phyloP scores from a whole-genome alignment of 2,329 filamentous ascomycete species.

The Scedosporium dehoogii region DNA sequence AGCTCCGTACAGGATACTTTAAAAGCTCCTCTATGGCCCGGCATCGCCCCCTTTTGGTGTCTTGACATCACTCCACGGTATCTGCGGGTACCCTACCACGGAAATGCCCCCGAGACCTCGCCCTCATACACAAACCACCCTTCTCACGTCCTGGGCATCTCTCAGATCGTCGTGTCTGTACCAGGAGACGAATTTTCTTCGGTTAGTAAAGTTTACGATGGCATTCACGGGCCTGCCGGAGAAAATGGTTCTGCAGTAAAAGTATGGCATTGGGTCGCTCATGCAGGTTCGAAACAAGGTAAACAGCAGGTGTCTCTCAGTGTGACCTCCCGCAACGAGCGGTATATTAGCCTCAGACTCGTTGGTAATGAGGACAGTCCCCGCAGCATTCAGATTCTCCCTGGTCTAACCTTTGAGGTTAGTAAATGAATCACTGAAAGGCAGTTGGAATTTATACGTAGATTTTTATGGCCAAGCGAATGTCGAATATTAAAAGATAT shows the following conservation, averaged over 20 bases:
- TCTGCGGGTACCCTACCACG: constrained; percentile 39
- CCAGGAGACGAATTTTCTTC: neutral
- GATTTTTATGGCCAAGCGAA: no score
- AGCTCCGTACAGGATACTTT: neutral
- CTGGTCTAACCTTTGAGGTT: neutral
- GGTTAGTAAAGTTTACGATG: neutral
- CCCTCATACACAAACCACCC: neutral
- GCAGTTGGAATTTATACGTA: no score
- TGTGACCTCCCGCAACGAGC: neutral
- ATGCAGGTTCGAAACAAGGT: neutral
- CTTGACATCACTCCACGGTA: constrained; percentile 49
- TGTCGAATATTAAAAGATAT: no score
- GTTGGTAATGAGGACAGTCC: constrained; percentile 11
- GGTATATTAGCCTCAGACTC: neutral
- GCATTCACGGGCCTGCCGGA: neutral
- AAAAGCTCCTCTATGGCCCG: constrained; percentile 22
- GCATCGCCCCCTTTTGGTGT: constrained; percentile 54
- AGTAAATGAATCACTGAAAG: neutral
- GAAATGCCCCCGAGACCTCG: neutral
- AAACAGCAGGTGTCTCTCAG: neutral
- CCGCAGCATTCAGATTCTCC: neutral
- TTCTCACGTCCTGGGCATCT: neutral
- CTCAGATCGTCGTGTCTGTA: neutral
- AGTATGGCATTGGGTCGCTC: neutral
- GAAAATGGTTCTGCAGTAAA: neutral